Evolutionary conservation across 768 basidiomycete genomes (phyloP).

Genomic region (Amanita subjunquillea): DNA sequence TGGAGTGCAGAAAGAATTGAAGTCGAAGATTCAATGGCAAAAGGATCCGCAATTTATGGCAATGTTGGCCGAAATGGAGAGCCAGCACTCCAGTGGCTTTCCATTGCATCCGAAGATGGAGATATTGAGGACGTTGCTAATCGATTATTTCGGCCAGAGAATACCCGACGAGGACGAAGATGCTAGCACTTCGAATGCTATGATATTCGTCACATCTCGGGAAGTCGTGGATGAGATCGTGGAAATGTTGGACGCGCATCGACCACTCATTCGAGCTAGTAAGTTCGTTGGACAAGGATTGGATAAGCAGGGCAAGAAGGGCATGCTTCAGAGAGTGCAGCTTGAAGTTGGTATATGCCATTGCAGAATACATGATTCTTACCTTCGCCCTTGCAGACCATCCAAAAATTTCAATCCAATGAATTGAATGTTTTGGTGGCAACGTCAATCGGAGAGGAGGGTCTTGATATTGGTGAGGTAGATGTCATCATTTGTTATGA

Average conservation of each 20-base stretch:
- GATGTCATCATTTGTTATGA: conserved; percentile 97
- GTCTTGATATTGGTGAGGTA: conserved; percentile 95
- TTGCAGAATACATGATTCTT: conserved; percentile 3
- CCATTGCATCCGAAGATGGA: conserved; percentile 89
- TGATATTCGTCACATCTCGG: conserved; percentile 92
- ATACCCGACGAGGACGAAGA: conserved; percentile 26
- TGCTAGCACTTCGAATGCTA: conserved; percentile 55
- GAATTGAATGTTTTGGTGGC: conserved; percentile 89
- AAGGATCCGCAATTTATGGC: conserved; percentile 52
- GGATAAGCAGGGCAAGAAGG: conserved; percentile 79
- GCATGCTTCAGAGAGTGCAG: conserved; percentile 87
- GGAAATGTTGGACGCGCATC: conserved; percentile 61
- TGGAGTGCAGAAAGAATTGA: conserved; percentile 24
- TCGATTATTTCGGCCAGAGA: conserved; percentile 68
- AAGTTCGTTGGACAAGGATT: conserved; percentile 88
- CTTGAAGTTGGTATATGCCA: conserved; percentile 46
- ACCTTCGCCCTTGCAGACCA: conserved; percentile 41
- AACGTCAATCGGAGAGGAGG: conserved; percentile 96
- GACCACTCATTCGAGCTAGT: conserved; percentile 70
- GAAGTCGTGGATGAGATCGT: conserved; percentile 90
- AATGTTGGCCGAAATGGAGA: conserved; percentile 58
- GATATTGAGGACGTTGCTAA: conserved; percentile 56
- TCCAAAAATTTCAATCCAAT: conserved; percentile 78
- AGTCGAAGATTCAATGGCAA: conserved; percentile 30
- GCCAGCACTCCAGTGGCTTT: conserved; percentile 44